These are phyloP conservation scores for Entonaema liquescens DNA, from an alignment of 495 filamentous ascomycete genomes.

Conservation along the genomic window DNA sequence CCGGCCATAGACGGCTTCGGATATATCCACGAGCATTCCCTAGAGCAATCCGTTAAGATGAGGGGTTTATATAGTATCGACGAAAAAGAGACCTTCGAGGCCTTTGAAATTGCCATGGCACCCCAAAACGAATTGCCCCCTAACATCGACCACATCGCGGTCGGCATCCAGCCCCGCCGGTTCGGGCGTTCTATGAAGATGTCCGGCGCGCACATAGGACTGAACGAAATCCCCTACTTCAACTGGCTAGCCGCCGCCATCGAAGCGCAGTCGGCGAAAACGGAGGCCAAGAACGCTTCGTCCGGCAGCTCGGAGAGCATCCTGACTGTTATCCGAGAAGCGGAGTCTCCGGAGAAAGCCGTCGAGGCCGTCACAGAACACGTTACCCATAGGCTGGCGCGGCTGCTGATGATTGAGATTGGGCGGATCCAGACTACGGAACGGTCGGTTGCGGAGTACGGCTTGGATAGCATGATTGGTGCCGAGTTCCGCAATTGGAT, in stretches of 20 bases:
- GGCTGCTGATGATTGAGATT: conserved; percentile 44
- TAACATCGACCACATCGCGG: conserved; percentile 33
- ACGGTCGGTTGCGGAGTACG: conserved; percentile 49
- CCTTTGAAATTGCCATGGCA: conserved; percentile 45
- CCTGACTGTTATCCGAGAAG: conserved; percentile 9
- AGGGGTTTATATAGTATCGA: conserved; percentile 54
- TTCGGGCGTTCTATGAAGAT: conserved; percentile 29
- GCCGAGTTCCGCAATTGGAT: conserved; percentile 58
- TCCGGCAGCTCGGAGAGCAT: conserved; percentile 11
- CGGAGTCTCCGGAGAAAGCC: conserved; percentile 11
- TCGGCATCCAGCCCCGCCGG: conserved; percentile 47
- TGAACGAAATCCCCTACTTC: neutral
- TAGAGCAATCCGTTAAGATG: conserved; percentile 46
- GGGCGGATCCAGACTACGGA: conserved; percentile 37
- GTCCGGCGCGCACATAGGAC: neutral
- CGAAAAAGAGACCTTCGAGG: conserved; percentile 46
- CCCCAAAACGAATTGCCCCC: neutral
- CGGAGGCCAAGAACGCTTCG: conserved; percentile 29
- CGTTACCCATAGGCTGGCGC: conserved; percentile 43
- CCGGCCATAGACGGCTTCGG: conserved; percentile 51
- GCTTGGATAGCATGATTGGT: conserved; percentile 58
- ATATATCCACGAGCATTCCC: conserved; percentile 47
- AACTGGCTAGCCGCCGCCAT: conserved; percentile 7
- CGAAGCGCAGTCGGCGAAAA: conserved; percentile 27
- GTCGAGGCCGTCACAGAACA: conserved; percentile 22